phyloP scores from a whole-genome alignment of 768 basidiomycete genomes.

The Inosperma sp. region DNA sequence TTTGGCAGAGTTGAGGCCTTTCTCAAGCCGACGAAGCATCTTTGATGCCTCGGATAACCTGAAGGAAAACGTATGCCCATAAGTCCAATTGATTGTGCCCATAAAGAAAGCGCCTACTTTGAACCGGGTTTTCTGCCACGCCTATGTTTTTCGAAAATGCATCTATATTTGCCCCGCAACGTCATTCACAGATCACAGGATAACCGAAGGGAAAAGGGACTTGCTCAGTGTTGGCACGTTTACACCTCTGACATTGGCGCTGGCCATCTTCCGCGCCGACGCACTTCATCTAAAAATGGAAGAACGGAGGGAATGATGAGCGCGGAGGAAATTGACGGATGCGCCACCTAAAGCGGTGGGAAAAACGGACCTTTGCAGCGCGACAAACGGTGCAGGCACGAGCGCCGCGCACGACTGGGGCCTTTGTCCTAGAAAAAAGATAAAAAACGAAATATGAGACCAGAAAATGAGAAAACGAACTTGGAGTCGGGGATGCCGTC shows the following conservation, averaged over 20 bases:
- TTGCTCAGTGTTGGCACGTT: conserved; percentile 71
- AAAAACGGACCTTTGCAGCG: conserved; percentile 60
- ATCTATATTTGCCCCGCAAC: conserved; percentile 39
- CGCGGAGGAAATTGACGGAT: conserved; percentile 18
- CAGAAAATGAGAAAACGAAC: conserved; percentile 24
- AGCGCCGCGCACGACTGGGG: conserved; percentile 50
- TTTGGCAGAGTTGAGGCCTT: conserved; percentile 73
- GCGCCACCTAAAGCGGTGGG: conserved; percentile 5
- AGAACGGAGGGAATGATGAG: conserved; percentile 19
- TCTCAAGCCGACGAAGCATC: conserved; percentile 83
- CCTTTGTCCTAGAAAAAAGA: conserved; percentile 33
- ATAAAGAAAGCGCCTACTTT: conserved; percentile 50
- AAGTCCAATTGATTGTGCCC: conserved; percentile 13
- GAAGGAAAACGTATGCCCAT: neutral
- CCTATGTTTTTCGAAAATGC: conserved; percentile 85
- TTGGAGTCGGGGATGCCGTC: conserved; percentile 33
- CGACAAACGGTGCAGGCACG: conserved; percentile 82
- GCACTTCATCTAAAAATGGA: conserved; percentile 71
- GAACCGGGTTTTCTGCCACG: conserved; percentile 86
- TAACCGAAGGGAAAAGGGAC: conserved; percentile 25
- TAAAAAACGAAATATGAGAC: conserved; percentile 9
- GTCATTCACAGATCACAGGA: conserved; percentile 14
- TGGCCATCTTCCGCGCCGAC: conserved; percentile 84
- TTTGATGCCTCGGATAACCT: conserved; percentile 87
- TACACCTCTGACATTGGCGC: conserved; percentile 79